Base-by-base conservation (phyloP, 768 basidiomycete genomes). In the Leccinum imitatum region DNA sequence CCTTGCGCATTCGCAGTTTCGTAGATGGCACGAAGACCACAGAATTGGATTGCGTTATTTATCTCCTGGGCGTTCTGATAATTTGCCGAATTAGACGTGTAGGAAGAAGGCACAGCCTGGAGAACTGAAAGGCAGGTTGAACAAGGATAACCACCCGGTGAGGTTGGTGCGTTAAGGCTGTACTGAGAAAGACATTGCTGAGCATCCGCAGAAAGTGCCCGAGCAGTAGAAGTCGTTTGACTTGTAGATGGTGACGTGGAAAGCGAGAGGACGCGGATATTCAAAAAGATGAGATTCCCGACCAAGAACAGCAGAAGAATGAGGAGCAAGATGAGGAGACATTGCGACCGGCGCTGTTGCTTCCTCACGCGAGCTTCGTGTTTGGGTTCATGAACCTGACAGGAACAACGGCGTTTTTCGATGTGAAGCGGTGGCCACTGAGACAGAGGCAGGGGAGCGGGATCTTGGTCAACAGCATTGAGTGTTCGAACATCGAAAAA, bases 151-250 rank as follows among this genome's bases (percentile, higher is more conserved):
- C 65, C 61, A n/a, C 66, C 59, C 2, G 82, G 80, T 52, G 76
- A 69, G 2, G 74, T 67, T 1, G 81, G 76, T 2, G 81, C 83
- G 46, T 81, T 75, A 50, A 82, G 65, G 15, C 68, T 75, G 65
- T 75, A 83, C 60, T 83, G 75, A 15, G 76, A 75, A 47, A 83
- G 64, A 65, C 82, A 83, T 64, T 79, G 75, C 60, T 77, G 75
- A 21, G 77, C 74, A 60, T 76, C 71, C 33, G 67, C 70, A 25
- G 80, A 78, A 41, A 81, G 73, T 3, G 58, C 53, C 19, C 61
- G n/a, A 6, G 73, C 52, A 15, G 66, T 66, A n/a, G 73, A 67
- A 3, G 67, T 63, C 17, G 71, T 60, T 44, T 70, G 57, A 50
- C 65, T 65, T 5, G 65, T 41, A 30, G 67, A 59, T 7, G 50